Evolutionary conservation across 208 protist genomes (phyloP).

Genomic region (Acanthamoeba sp.): DNA sequence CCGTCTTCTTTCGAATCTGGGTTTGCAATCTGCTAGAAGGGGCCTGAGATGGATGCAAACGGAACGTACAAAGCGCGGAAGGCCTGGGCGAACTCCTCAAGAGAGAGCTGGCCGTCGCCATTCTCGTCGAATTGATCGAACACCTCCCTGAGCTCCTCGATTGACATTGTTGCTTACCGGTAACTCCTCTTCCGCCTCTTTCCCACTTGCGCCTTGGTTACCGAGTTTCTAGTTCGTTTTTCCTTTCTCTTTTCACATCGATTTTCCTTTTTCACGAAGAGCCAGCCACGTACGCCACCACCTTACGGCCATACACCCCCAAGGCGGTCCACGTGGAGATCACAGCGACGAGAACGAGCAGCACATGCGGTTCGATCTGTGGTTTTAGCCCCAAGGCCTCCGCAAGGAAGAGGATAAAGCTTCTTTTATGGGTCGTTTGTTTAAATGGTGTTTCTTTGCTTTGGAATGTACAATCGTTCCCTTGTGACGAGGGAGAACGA

Average conservation of each 20-base stretch:
- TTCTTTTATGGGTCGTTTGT: too few relatives aligned
- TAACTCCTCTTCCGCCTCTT: too few relatives aligned
- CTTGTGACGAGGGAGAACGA: not conserved
- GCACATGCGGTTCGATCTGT: too few relatives aligned
- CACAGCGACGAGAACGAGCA: too few relatives aligned
- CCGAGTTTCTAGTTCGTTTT: too few relatives aligned
- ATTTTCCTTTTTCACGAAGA: too few relatives aligned
- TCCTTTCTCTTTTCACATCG: not conserved
- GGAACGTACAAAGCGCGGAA: conserved; percentile 57
- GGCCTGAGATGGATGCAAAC: not conserved
- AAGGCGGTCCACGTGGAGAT: too few relatives aligned
- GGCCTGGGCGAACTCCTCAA: conserved; percentile 59
- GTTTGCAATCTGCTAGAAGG: not conserved
- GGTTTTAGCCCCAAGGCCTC: too few relatives aligned
- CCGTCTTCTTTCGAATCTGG: too few relatives aligned
- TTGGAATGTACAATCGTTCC: not conserved
- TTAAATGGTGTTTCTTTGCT: not conserved
- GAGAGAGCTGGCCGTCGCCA: conserved; percentile 53
- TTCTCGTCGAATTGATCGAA: conserved; percentile 66
- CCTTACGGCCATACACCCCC: too few relatives aligned
- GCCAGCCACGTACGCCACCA: too few relatives aligned
- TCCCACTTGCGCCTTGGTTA: not conserved
- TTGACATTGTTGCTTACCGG: not conserved
- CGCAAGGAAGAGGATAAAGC: too few relatives aligned
- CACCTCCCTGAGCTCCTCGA: conserved; percentile 57